Base-by-base conservation (phyloP, 2,329 filamentous ascomycete species). In the Paradendryphiella salina region DNA sequence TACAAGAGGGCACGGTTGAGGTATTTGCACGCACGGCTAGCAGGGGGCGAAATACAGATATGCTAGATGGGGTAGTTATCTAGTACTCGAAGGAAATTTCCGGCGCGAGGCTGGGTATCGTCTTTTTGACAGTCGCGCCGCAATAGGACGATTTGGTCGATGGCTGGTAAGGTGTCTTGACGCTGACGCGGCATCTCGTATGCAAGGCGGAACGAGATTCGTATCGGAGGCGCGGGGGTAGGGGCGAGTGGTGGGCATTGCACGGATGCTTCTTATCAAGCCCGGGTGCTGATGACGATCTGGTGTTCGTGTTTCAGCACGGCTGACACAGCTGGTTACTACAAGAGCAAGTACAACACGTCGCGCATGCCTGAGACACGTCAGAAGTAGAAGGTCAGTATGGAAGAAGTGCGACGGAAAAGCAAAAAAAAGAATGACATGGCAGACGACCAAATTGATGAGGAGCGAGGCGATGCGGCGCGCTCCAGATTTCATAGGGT, bases 231-330 rank as follows among this genome's bases (percentile, higher is more conserved):
- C 32, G 40, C 46, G 46, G 46, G 46, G 46, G 46, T 45, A 50
- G 33, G 46, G 33, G 18, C 40, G 33, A 45, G 40, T 32, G 20
- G 39, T 45, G 46, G 20, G 40, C 46, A 43, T 35, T 18, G 29
- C 46, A 38, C 40, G 29, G 26, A n/a, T 11, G 10, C 5, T 15
- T 17, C n/a, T 43, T 38, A 15, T 46, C 28, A 43, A 34, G n/a
- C 20, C 23, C 14, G 40, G 33, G 40, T 3, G n/a, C 46, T 18
- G 23, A 50, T 40, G 48, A 28, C 42, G 18, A 40, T 39, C 11
- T 40, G n/a, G 31, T 46, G 48, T 34, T 31, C 14, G 42, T 46
- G 48, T 51, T 51, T 51, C 48, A 51, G 36, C n/a, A 49, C 39
- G 26, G 32, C 46, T 29, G 23, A 26, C 18, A 32, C 44, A 44